phyloP scores from a whole-genome alignment of 1,284 basidiomycete species.

The Malassezia brasiliensis region DNA sequence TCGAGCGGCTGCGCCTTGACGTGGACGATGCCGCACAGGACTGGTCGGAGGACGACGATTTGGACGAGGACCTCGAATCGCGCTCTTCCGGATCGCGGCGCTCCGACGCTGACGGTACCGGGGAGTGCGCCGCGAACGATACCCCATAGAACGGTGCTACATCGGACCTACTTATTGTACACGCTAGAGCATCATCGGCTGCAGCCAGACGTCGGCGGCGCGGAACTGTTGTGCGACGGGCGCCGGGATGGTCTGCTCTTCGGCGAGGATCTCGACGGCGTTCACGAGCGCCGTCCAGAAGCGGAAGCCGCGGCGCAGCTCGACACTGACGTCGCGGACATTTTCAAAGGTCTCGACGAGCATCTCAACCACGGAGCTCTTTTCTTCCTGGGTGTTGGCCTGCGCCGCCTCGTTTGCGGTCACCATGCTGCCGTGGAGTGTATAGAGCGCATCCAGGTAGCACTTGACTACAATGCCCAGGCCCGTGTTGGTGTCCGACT shows the following conservation, averaged over 20 bases:
- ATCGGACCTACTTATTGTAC: background rate
- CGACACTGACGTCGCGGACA: slow-evolving; percentile 71
- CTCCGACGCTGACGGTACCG: background rate
- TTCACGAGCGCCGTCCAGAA: slow-evolving; percentile 92
- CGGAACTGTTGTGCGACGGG: slow-evolving; percentile 89
- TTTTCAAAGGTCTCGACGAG: slow-evolving; percentile 86
- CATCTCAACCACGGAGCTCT: slow-evolving; percentile 75
- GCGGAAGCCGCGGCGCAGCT: slow-evolving; percentile 89
- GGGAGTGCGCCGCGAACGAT: background rate
- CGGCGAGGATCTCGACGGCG: slow-evolving; percentile 73
- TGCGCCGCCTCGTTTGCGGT: slow-evolving; percentile 54
- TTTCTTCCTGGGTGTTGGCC: slow-evolving; percentile 69
- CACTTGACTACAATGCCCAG: slow-evolving; percentile 93
- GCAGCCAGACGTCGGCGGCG: slow-evolving; percentile 82
- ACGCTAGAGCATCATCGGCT: slow-evolving; percentile 49
- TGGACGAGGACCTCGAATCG: slow-evolving; percentile 20
- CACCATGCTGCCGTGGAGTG: slow-evolving; percentile 61
- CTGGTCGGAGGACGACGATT: slow-evolving; percentile 29
- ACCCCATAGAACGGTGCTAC: background rate
- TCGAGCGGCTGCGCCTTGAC: slow-evolving; percentile 15
- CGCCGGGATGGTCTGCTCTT: slow-evolving; percentile 57
- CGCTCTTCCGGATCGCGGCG: background rate
- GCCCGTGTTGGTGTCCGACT: slow-evolving; percentile 90
- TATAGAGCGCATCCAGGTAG: slow-evolving; percentile 67
- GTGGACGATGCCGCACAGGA: slow-evolving; percentile 29